These are phyloP conservation scores for Paraurostyla sp. DNA, from an alignment of 73 alveolate genomes.

Conservation along the genomic window DNA sequence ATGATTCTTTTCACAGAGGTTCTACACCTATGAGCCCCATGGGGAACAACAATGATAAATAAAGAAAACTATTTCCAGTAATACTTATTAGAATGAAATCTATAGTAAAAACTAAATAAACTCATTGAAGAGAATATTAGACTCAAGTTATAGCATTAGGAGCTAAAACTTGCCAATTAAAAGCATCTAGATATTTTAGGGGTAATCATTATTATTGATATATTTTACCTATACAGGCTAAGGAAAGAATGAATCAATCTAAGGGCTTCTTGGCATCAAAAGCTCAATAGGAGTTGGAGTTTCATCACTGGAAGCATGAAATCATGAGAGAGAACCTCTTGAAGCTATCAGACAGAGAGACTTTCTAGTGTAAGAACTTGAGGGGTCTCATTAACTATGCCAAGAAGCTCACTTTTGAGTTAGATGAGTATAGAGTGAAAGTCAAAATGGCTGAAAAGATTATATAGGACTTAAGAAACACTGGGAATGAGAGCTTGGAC, in stretches of 20 bases:
- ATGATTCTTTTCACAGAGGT: not conserved
- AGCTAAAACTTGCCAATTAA: not conserved
- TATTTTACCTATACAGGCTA: not conserved
- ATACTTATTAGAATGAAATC: not conserved
- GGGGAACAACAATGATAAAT: conserved; percentile 1
- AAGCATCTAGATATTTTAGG: conserved; percentile 13
- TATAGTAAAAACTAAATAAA: not conserved
- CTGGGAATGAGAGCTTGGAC: conserved; percentile 52
- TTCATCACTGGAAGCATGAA: not conserved
- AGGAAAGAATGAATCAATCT: not conserved
- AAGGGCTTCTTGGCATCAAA: not conserved
- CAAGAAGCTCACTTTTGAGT: conserved; percentile 50
- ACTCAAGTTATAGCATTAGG: not conserved
- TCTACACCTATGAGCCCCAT: conserved; percentile 10
- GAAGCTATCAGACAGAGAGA: conserved; percentile 42
- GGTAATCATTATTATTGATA: not conserved
- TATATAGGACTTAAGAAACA: conserved; percentile 28
- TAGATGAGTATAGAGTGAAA: conserved; percentile 24
- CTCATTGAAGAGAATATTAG: conserved; percentile 42
- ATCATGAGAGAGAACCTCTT: not conserved
- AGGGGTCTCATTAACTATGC: conserved; percentile 34
- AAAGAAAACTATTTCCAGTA: conserved; percentile 23
- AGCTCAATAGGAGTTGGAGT: conserved; percentile 13
- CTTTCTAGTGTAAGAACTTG: not conserved
- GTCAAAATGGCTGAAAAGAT: conserved; percentile 62